phyloP scores from a whole-genome alignment of 176 grass and related monocot species.

The Cocos nucifera region DNA sequence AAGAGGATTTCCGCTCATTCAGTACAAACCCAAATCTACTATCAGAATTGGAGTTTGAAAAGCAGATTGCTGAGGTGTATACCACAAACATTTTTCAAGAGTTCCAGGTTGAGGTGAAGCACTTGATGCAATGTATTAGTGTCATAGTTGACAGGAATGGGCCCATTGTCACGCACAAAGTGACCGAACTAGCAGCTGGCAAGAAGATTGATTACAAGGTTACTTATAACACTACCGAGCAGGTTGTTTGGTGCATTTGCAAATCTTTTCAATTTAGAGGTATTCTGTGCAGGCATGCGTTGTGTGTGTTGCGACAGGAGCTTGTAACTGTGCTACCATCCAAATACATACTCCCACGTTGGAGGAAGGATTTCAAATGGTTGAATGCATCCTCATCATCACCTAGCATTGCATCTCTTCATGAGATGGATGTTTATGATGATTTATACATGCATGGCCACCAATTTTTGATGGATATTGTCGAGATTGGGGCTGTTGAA shows the following conservation, averaged over 20 bases:
- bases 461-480: slow-evolving; percentile 1
- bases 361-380: slow-evolving; percentile 13
- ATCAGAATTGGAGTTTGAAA: slow-evolving; percentile 11
- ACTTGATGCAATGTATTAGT: slow-evolving; percentile 7
- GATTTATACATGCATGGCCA: neutral
- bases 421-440: neutral
- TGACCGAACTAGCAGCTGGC: neutral
- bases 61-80: slow-evolving; percentile 7
- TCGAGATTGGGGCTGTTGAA: neutral
- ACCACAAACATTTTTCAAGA: slow-evolving; percentile 2
- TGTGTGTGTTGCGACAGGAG: slow-evolving; percentile 3
- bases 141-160: neutral
- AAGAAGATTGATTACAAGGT: slow-evolving; percentile 7
- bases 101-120: slow-evolving; percentile 6
- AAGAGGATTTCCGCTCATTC: slow-evolving; percentile 4
- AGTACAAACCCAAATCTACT: neutral
- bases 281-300: slow-evolving; percentile 8
- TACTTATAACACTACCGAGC: neutral
- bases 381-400: neutral
- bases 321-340: neutral
- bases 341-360: slow-evolving; percentile 2
- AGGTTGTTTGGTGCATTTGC: slow-evolving; percentile 5
- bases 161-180: neutral
- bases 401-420: neutral
- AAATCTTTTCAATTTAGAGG: slow-evolving; percentile 5